Conservation (phyloP, 2,329 filamentous ascomycete species). For the Botrytis tulipae region DNA sequence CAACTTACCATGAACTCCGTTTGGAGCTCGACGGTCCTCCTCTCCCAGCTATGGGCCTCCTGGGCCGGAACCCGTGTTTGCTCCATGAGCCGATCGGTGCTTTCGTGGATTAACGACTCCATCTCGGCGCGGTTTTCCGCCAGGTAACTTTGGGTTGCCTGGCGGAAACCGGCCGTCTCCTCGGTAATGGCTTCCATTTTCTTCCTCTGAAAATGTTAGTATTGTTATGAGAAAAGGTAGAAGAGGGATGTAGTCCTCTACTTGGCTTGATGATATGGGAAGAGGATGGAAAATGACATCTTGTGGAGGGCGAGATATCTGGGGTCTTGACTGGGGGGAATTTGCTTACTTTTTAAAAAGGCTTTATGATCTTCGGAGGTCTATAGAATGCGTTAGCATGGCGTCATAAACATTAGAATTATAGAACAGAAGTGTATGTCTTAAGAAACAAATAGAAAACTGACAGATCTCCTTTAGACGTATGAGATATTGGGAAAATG, state of each 20-base stretch:
- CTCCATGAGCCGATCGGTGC: not conserved
- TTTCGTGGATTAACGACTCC: not conserved
- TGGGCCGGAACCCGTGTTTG: not conserved
- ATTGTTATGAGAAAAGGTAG: too few relatives aligned
- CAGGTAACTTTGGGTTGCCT: not conserved
- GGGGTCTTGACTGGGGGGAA: too few relatives aligned
- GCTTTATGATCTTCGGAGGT: not conserved
- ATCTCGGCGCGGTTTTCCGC: not conserved
- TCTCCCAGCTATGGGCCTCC: not conserved
- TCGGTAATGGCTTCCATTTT: not conserved
- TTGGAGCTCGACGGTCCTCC: not conserved
- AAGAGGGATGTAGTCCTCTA: too few relatives aligned
- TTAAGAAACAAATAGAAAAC: not conserved
- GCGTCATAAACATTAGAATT: not conserved
- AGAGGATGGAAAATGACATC: too few relatives aligned
- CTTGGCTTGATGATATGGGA: not conserved
- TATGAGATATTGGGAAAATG: not conserved
- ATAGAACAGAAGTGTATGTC: not conserved
- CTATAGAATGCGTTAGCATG: not conserved
- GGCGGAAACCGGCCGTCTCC: slow-evolving; percentile 1
- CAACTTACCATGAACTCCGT: not conserved
- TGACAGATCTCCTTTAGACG: not conserved
- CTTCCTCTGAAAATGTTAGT: not conserved
- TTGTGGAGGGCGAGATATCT: not conserved
- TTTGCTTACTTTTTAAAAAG: not conserved